Evolutionary conservation across 176 grass and related monocot genomes (phyloP), one percentile per base, ranked within the genome.

Genomic region (Triticum turgidum): DNA sequence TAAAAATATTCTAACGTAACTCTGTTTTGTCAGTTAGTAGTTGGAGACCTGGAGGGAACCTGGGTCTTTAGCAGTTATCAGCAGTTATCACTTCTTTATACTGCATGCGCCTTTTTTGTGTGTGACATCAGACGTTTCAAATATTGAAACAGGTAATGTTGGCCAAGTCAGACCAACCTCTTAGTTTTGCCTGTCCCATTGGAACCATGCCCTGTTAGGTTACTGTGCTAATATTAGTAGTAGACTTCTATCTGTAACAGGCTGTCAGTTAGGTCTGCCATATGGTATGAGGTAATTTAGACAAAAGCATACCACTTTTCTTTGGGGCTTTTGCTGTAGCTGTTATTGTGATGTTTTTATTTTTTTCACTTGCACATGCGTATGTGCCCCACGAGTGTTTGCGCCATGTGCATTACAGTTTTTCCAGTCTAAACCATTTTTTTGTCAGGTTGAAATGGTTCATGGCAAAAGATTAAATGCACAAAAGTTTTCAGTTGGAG

Each of bases 361-460:
- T 56, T 33, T 66, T 39, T 52, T 80, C 34, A 27, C 49, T 24
- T 80, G 10, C 41, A 5, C 67, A 32, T 76, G 77, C 15, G 8
- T 79, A 66, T 68, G 29, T 72, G 18, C 65, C 54, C 33, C 54
- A 38, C 7, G 0, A 2, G 6, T 82, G 14, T 81, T 52, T 78
- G 70, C 37, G 39, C n/a, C 63, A 37, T 64, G 73, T 82, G 39
- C 38, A 81, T 89, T 81, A 25, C 21, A 63, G 38, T 75, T 30
- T 14, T 13, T 14, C 52, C 45, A 63, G n/a, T 63, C 79, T 12
- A 38, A 81, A 59, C 6, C 22, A 18, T 76, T 69, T 58, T 87
- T 78, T 56, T 78, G 56, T 80, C 90, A 98, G 96, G 96, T 98
- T 88, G 97, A 99, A 87, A 94, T 99, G 97, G 90, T 99, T 52